phyloP scores from a whole-genome alignment of 2,329 filamentous ascomycete genomes.

The Lecanicillium sp. region DNA sequence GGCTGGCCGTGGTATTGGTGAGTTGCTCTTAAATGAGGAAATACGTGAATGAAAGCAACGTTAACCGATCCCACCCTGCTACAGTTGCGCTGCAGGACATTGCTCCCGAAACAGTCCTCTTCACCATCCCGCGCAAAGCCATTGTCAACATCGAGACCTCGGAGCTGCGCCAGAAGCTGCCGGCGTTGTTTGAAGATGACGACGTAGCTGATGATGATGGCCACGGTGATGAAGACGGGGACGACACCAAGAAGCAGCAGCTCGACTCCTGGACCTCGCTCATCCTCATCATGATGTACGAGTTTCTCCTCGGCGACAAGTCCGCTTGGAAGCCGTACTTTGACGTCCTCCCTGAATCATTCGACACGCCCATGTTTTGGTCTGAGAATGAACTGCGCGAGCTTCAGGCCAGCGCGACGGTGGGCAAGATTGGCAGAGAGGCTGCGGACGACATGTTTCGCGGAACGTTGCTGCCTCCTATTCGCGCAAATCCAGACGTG shows the following conservation, averaged over 20 bases:
- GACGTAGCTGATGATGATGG: conserved; percentile 22
- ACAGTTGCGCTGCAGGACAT: conserved; percentile 66
- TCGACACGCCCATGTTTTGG: conserved; percentile 93
- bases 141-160: conserved; percentile 71
- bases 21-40: conserved; percentile 12
- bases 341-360: conserved; percentile 59
- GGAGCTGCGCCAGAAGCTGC: conserved; percentile 49
- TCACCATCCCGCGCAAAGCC: conserved; percentile 64
- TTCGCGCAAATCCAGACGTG: conserved; percentile 34
- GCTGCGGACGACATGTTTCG: conserved; percentile 64
- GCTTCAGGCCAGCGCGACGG: conserved; percentile 70
- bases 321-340: conserved; percentile 77
- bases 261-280: conserved; percentile 48
- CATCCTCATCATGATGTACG: conserved; percentile 76
- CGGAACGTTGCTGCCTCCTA: conserved; percentile 39
- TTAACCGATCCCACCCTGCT: neutral
- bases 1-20: conserved; percentile 49
- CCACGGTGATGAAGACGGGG: conserved; percentile 28
- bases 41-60: too few species aligned
- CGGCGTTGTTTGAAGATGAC: conserved; percentile 40
- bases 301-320: conserved; percentile 47
- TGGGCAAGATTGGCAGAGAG: conserved; percentile 65
- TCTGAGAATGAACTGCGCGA: conserved; percentile 56
- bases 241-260: conserved; percentile 23
- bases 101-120: conserved; percentile 65